Conservation (phyloP, 202 grass and related monocot genomes). For the Panicum hallii region DNA sequence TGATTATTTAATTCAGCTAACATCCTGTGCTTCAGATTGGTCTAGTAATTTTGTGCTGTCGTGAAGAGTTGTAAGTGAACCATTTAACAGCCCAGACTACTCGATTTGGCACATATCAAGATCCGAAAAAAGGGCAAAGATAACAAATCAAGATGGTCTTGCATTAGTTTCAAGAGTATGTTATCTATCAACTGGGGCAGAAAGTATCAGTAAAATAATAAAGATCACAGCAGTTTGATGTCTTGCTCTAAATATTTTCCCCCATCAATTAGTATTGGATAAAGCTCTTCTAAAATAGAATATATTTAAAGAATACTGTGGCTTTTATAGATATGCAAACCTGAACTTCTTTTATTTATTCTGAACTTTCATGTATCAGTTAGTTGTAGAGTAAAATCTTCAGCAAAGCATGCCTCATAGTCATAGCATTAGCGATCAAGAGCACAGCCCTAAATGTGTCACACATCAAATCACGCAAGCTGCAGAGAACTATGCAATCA, state of each 20-base stretch:
- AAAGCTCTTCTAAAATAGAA: not conserved
- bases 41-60: constrained; percentile 2
- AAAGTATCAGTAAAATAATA: not conserved
- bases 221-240: not conserved
- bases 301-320: constrained; percentile 4
- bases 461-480: not conserved
- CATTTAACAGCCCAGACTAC: not conserved
- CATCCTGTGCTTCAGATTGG: not conserved
- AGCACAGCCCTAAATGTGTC: constrained; percentile 9
- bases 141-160: constrained; percentile 24
- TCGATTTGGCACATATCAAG: constrained; percentile 21
- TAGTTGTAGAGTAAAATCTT: constrained; percentile 25
- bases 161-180: not conserved
- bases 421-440: constrained; percentile 26
- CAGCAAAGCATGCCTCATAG: constrained; percentile 18
- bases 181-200: not conserved
- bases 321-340: not conserved
- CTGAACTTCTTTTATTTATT: constrained; percentile 9
- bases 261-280: constrained; percentile 3
- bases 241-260: constrained; percentile 19
- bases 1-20: not conserved
- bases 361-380: constrained; percentile 9
- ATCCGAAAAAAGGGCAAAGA: not conserved
- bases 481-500: constrained; percentile 22
- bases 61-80: not conserved